phyloP scores from a whole-genome alignment of 257 asterid genomes.

The Solanum chmielewskii region DNA sequence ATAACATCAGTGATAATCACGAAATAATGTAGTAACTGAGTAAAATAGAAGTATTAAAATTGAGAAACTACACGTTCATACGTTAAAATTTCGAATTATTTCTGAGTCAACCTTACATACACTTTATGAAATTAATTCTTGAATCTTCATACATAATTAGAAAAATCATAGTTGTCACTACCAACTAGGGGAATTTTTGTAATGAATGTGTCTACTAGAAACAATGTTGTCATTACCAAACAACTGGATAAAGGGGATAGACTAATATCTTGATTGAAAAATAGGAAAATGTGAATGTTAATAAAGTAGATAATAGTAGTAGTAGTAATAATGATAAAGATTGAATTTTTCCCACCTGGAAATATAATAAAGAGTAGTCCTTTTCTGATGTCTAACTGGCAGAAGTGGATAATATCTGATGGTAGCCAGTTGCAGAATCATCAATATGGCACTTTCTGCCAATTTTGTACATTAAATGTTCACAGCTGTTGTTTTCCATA shows the following conservation, averaged over 20 bases:
- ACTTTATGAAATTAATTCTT: background rate
- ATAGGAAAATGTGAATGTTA: background rate
- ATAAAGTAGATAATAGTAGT: background rate
- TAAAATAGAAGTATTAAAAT: background rate
- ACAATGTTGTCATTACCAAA: conserved; percentile 2
- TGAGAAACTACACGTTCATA: background rate
- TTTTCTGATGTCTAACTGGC: conserved; percentile 13
- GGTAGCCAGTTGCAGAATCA: conserved; percentile 6
- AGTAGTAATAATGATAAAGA: conserved; percentile 6
- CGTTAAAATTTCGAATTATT: background rate
- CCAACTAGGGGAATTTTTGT: background rate
- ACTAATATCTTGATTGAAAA: background rate
- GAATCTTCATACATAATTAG: background rate
- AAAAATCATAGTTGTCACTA: conserved; percentile 5
- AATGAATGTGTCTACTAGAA: conserved; percentile 5
- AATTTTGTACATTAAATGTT: background rate
- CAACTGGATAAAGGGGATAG: background rate
- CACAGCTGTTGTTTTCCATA: conserved; percentile 4
- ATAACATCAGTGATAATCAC: background rate
- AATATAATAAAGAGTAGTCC: conserved; percentile 7
- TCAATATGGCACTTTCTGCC: conserved; percentile 9
- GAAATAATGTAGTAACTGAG: no score
- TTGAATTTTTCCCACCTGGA: conserved; percentile 6
- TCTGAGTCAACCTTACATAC: background rate
- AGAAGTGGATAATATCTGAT: conserved; percentile 4